Evolutionary conservation across 2,329 filamentous ascomycete genomes (phyloP), one percentile per base, ranked within the genome.

Genomic region (Colletotrichum sidae): DNA sequence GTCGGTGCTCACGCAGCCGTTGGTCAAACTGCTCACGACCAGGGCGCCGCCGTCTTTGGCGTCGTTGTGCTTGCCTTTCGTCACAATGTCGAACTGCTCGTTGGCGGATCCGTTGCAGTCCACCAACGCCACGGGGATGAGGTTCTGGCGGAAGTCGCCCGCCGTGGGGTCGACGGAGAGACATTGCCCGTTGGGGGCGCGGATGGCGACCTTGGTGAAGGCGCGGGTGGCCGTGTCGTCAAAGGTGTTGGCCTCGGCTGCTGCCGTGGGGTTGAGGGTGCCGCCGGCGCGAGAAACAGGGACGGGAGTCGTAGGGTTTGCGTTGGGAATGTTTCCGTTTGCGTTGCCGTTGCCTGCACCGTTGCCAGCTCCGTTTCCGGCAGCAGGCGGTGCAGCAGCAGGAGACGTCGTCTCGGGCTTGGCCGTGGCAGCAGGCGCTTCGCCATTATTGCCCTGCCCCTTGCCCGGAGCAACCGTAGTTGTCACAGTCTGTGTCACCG

Each of bases 1-100:
- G 63, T 86, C 84, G 50, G 84, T 81, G 72, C 79, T 84, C 50
- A 86, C 75, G 62, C 84, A 86, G n/a, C 83, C 83, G 55, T 84
- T 78, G 50, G 76, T 84, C 75, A 84, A 68, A 35, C 79, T 78
- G 74, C 82, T 86, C 13, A 85, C 81, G 34, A 86, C 71, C 65
- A 86, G 70, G 7, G 81, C 79, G 8, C 76, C 74, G 25, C 77
- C 77, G 15, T 74, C 70, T 7, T 72, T 69, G 25, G 75, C 78
- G 62, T 84, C 73, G 71, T 86, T 84, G 71, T 86, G 83, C 67
- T 76, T 78, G 10, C 84, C 84, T 12, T 77, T 73, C 2, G 81
- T 84, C 58, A 86, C 77, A 47, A 86, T 70, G 70, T 86, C 84
- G 70, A 83, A 86, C 69, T 80, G 81, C 72, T 85, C 80, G 55